phyloP scores from a whole-genome alignment of 306 rosid species.

The Ormosia semicastrata region DNA sequence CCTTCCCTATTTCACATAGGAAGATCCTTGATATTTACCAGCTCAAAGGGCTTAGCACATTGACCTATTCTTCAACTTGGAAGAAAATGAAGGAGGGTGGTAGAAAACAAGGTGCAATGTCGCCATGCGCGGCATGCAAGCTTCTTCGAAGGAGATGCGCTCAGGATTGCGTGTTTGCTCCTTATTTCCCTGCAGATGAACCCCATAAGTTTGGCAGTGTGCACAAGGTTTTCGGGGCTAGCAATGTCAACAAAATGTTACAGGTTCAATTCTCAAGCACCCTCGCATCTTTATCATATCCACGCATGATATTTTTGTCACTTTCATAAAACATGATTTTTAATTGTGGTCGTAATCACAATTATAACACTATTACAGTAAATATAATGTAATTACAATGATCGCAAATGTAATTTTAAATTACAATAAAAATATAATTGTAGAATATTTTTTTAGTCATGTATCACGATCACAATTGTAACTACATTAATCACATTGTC shows the following conservation, averaged over 20 bases:
- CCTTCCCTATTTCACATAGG: slow-evolving; percentile 2
- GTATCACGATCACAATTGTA: no score
- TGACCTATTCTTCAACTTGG: background rate
- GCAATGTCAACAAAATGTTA: slow-evolving; percentile 97
- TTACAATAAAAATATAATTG: background rate
- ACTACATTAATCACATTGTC: no score
- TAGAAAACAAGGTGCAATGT: slow-evolving; percentile 74
- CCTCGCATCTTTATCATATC: slow-evolving; percentile 5
- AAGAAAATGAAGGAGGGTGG: slow-evolving; percentile 69
- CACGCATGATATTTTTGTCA: slow-evolving; percentile 18
- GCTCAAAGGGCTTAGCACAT: background rate
- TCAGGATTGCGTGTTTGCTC: slow-evolving; percentile 86
- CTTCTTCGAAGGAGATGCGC: slow-evolving; percentile 90
- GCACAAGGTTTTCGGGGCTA: slow-evolving; percentile 95
- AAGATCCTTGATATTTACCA: background rate
- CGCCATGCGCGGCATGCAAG: slow-evolving; percentile 98
- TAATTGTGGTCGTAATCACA: no score
- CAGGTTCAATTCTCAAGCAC: slow-evolving; percentile 54
- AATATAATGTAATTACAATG: no score
- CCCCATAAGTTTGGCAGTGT: slow-evolving; percentile 93
- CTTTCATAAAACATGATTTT: slow-evolving; percentile 13
- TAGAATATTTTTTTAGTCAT: background rate
- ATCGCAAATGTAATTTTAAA: no score
- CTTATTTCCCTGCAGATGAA: slow-evolving; percentile 95
- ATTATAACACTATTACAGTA: no score